These are phyloP conservation scores for Ceratobasidium sp. DNA, from an alignment of 1,284 basidiomycete species.

Conservation along the genomic window DNA sequence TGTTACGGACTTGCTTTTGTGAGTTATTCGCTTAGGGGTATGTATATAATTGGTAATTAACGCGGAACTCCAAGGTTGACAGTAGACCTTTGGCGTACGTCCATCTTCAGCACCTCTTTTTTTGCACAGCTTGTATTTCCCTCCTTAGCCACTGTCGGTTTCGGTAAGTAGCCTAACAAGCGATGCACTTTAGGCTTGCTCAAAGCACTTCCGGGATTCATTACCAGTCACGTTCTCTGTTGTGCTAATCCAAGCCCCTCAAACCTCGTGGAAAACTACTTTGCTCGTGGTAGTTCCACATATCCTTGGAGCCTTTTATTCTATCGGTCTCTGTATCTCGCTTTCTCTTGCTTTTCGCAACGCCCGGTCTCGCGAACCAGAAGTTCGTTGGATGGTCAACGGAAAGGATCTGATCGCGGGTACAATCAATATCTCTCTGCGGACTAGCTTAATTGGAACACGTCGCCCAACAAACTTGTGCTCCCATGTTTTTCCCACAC, in stretches of 20 bases:
- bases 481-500: slow-evolving; percentile 6
- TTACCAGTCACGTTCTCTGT: neutral
- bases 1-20: slow-evolving; percentile 16
- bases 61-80: neutral
- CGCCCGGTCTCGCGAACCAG: neutral
- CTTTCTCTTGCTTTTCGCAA: slow-evolving; percentile 13
- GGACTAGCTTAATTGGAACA: neutral
- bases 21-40: neutral
- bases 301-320: slow-evolving; percentile 11
- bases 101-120: slow-evolving; percentile 8
- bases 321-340: slow-evolving; percentile 13
- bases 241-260: neutral
- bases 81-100: slow-evolving; percentile 13
- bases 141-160: neutral
- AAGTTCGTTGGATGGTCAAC: slow-evolving; percentile 19
- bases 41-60: neutral
- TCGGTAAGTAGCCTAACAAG: neutral
- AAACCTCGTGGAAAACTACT: neutral
- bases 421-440: neutral
- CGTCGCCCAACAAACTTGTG: neutral
- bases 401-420: slow-evolving; percentile 19
- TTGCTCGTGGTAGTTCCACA: slow-evolving; percentile 2
- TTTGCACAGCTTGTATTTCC: slow-evolving; percentile 18
- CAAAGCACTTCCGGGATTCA: neutral
- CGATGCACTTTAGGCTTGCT: neutral